Evolutionary conservation across 164 flowering plant genomes (phyloP), one percentile per base, ranked within the genome.

Genomic region (Akebia trifoliata): DNA sequence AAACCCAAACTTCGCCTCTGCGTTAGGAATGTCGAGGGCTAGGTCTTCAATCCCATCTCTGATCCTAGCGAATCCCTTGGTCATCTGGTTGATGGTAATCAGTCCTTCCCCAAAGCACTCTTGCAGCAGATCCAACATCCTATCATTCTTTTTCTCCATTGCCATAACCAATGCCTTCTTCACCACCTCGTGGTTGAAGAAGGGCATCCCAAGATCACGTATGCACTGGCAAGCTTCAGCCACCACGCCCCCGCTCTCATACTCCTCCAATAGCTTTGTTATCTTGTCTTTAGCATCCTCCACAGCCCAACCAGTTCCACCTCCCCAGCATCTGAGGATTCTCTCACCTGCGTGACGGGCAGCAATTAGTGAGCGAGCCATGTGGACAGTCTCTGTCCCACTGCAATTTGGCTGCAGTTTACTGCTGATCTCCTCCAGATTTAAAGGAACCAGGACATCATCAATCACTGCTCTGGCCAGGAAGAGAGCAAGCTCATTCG

Each of bases 261-360:
- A 87, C 73, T 93, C 99, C 68, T 93, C 99, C 32, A 93, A 67
- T 3, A 93, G 93, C 80, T 86, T 93, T 60, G 62, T 15, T 50
- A 93, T 86, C 77, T 87, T 90, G 79, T 93, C 99, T 71, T 93
- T 93, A 0, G 99, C 97, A 70, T 93, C 99, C 72, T 93, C 99
- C 69, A 93, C 97, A 7, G 96, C 95, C 99, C 99, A 93, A 4
- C 99, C 99, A 17, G 95, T 83, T 26, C 99, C 99, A 46, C 99
- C 99, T 20, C 97, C 97, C 97, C 99, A 93, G 65, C 99, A 93
- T 71, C 99, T 69, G 44, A 90, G 74, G 58, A 93, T 56, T 75
- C 99, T 90, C 80, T 93, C 99, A 18, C 97, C 99, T 9, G 96
- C 95, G 69, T 93, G 97, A 17, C 99, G 92, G 0, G 99, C 97